Evolutionary conservation across 2,329 filamentous ascomycete species (phyloP), one percentile per base, ranked within the genome.

Genomic region (Hypoxylon sp.): DNA sequence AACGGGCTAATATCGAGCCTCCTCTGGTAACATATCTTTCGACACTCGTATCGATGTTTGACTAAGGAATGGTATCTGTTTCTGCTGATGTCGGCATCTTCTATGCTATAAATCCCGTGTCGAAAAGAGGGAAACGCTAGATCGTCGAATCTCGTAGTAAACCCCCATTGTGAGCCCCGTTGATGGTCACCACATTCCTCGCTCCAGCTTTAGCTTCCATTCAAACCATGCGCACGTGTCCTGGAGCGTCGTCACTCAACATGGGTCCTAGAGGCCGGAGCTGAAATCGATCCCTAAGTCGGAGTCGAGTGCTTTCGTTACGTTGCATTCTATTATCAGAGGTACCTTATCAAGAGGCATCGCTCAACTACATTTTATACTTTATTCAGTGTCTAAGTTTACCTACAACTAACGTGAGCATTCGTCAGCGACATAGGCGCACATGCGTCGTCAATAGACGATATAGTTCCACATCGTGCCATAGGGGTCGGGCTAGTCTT

Each of bases 391-490:
- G 5, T 50, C 14, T 7, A 41, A 21, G 9, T n/a, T 17, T 5
- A 38, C 3, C 19, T 6, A 38, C 30, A 10, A 50, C 19, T 13
- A 7, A 48, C 50, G 19, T 28, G 9, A 59, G 30, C 9, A 53
- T 57, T 50, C 46, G 38, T 53, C 48, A 58, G 34, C 34, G 11
- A 32, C 17, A 3, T 56, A 2, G 30, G 25, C 2, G 7, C 34
- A 45, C 17, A 50, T 21, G 38, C 50, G 38, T 49, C 17, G 23
- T 19, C 23, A 25, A 43, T 41, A 11, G 45, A 48, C 23, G 48
- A 50, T 11, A 46, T 60, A 50, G 56, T 41, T 17, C 63, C 55
- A 69, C 59, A n/a, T 69, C 67, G 63, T 66, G 59, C 67, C 67
- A 69, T 30, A 14, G 46, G 53, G 55, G 56, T 13, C 7, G 13